These are phyloP conservation scores for Coix lacrymajobi DNA, from an alignment of 176 grass and related monocot species.

Conservation along the genomic window DNA sequence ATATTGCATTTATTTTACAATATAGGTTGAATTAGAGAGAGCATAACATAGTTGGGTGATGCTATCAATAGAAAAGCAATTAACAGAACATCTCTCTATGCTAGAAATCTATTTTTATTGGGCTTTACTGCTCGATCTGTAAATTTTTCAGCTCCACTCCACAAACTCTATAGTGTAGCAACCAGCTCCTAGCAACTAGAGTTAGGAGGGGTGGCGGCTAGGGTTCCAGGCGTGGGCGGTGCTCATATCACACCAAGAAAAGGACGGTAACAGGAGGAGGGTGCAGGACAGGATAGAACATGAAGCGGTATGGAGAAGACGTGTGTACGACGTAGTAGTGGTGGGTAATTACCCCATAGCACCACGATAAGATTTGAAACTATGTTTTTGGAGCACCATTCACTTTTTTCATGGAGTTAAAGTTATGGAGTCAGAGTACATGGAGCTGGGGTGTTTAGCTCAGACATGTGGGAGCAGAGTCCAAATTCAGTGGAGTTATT, in stretches of 20 bases:
- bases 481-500: too few species aligned
- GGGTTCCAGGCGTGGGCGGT: not conserved
- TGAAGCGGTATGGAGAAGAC: not conserved
- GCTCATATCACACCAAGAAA: not conserved
- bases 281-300: not conserved
- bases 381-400: too few species aligned
- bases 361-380: too few species aligned
- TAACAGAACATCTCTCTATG: not conserved
- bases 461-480: too few species aligned
- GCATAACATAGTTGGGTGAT: not conserved
- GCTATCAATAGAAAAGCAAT: not conserved
- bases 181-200: not conserved
- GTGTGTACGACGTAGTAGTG: not conserved
- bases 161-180: not conserved
- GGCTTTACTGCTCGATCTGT: not conserved
- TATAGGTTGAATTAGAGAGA: not conserved
- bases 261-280: accelerated
- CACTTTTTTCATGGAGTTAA: too few species aligned
- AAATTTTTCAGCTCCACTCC: not conserved
- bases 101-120: not conserved
- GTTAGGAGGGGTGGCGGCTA: not conserved
- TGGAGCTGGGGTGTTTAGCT: too few species aligned
- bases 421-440: too few species aligned
- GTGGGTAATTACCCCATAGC: too few species aligned
- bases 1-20: not conserved